Conservation (phyloP, 306 rosid species). For the Ziziphus jujuba region DNA sequence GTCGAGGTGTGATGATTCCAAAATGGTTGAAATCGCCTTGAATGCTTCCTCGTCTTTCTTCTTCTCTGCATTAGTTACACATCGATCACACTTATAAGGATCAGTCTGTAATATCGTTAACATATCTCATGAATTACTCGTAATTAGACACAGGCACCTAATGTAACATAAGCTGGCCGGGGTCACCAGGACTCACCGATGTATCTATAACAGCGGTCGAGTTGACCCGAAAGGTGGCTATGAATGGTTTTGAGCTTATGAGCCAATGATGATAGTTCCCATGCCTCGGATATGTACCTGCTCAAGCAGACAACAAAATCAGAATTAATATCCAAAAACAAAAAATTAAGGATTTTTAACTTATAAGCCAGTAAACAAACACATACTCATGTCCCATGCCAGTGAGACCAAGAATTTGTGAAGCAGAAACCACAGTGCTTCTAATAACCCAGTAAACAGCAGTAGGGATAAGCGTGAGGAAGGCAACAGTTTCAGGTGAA, state of each 20-base stretch:
- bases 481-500: conserved; percentile 20
- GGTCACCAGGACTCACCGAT: conserved; percentile 31
- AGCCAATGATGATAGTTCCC: conserved; percentile 74
- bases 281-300: conserved; percentile 55
- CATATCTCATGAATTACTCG: no score
- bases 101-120: no score
- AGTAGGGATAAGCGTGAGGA: conserved; percentile 41
- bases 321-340: background rate
- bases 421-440: conserved; percentile 52
- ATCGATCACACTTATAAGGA: background rate
- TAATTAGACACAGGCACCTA: no score
- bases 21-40: conserved; percentile 27
- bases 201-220: conserved; percentile 33
- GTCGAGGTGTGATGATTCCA: conserved; percentile 43
- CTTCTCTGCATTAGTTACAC: conserved; percentile 41
- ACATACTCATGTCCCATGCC: conserved; percentile 50
- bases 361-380: no score
- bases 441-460: conserved; percentile 75
- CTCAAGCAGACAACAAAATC: background rate
- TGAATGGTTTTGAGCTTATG: conserved; percentile 55
- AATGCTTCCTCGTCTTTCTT: conserved; percentile 48
- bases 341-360: no score
- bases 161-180: no score
- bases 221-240: conserved; percentile 48
- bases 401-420: conserved; percentile 43